Percentiles rank a stretch among this genome's conserved stretches.
These are phyloP conservation scores for Lizonia empirigonia DNA, from an alignment of 2,329 filamentous ascomycete genomes.

Conservation along the genomic window DNA sequence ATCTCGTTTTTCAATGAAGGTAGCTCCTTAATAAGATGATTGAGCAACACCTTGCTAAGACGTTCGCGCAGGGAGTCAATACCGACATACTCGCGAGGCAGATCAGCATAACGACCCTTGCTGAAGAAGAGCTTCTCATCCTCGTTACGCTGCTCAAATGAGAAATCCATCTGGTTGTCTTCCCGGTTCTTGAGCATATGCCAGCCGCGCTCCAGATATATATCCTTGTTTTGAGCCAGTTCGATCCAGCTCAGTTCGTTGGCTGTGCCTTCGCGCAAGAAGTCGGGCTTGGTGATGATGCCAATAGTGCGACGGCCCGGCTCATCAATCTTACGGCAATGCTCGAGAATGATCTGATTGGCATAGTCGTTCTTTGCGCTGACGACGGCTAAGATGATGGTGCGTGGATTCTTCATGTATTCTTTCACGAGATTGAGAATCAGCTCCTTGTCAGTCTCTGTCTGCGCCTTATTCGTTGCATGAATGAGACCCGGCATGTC, in stretches of 20 bases:
- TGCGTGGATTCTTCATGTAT: too few relatives aligned
- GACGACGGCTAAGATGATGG: too few relatives aligned
- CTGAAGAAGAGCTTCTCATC: slow-evolving; percentile 46
- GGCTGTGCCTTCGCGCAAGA: slow-evolving; percentile 45
- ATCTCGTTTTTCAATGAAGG: too few relatives aligned
- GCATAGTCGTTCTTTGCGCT: slow-evolving; percentile 53
- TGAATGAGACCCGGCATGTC: too few relatives aligned
- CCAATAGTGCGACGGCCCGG: slow-evolving; percentile 58
- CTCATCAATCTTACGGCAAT: slow-evolving; percentile 54
- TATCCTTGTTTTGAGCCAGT: slow-evolving; percentile 49
- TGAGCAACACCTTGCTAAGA: too few relatives aligned
- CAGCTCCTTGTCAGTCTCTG: too few relatives aligned
- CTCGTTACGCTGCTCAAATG: slow-evolving; percentile 31
- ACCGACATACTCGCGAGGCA: too few relatives aligned
- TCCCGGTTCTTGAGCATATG: slow-evolving; percentile 60
- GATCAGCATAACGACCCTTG: too few relatives aligned
- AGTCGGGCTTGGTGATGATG: slow-evolving; percentile 64
- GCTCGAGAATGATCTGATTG: slow-evolving; percentile 62
- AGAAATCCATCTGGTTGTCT: slow-evolving; percentile 43
- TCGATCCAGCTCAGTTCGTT: slow-evolving; percentile 51
- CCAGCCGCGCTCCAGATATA: slow-evolving; percentile 56
- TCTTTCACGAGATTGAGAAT: too few relatives aligned
- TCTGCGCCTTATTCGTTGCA: too few relatives aligned
- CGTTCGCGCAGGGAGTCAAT: too few relatives aligned
- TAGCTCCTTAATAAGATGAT: too few relatives aligned